phyloP scores from a whole-genome alignment of 768 basidiomycete species.

The Xanthoconium stramineum region DNA sequence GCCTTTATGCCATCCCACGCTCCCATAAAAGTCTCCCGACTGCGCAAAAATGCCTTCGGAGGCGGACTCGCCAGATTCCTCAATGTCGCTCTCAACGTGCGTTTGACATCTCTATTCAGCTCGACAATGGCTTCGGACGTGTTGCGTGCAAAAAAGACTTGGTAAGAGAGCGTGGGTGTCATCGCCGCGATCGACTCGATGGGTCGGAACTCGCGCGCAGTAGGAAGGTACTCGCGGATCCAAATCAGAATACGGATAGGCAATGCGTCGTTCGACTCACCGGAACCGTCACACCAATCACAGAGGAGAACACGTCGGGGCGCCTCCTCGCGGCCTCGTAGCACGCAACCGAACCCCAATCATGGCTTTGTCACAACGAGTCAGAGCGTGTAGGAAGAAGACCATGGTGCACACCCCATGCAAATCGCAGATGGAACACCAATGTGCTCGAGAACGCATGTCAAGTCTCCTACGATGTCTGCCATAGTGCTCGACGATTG shows the following conservation, averaged over 20 bases:
- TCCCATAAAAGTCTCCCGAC: constrained; percentile 45
- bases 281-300: constrained; percentile 59
- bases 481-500: constrained; percentile 55
- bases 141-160: constrained; percentile 55
- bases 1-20: constrained; percentile 44
- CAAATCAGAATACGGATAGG: background rate
- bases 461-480: constrained; percentile 61
- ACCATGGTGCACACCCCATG: constrained; percentile 48
- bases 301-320: constrained; percentile 59
- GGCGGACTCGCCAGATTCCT: constrained; percentile 53
- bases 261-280: constrained; percentile 35
- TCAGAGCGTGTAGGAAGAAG: background rate
- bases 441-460: constrained; percentile 57
- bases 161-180: constrained; percentile 59
- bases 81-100: constrained; percentile 55
- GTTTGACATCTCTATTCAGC: constrained; percentile 52
- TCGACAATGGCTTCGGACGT: constrained; percentile 49
- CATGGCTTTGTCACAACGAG: constrained; percentile 47
- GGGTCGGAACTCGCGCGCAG: constrained; percentile 46
- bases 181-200: constrained; percentile 36
- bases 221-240: constrained; percentile 53
- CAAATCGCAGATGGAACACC: constrained; percentile 49
- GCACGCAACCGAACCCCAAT: constrained; percentile 70
- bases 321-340: constrained; percentile 66
- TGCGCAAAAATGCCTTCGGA: constrained; percentile 52